A percentile compares a stretch with the other conserved stretches of the same genome.
phyloP scores from a whole-genome alignment of 306 rosid genomes.

The Trifolium repens region DNA sequence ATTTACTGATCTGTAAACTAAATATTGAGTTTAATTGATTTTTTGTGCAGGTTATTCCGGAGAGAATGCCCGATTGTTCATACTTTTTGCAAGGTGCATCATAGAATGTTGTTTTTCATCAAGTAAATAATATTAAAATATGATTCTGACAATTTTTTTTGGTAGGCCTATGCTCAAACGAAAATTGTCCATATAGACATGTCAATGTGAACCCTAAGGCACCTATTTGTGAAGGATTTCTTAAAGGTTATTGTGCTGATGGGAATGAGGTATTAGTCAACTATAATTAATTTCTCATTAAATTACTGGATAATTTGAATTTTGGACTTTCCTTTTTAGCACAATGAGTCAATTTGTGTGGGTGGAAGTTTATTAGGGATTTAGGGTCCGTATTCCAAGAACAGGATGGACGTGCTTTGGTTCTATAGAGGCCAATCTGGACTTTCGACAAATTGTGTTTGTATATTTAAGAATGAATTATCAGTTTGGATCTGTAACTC shows the following conservation, averaged over 20 bases:
- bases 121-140: conserved; percentile 34
- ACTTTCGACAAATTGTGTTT: not conserved
- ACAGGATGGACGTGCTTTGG: not conserved
- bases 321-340: conserved; percentile 16
- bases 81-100: conserved; percentile 85
- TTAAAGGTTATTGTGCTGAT: conserved; percentile 86
- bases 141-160: conserved; percentile 57
- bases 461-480: not conserved
- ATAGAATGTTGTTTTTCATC: conserved; percentile 27
- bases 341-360: conserved; percentile 6
- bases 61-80: conserved; percentile 97
- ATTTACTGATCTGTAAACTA: conserved; percentile 34
- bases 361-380: not conserved
- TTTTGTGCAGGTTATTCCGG: conserved; percentile 83
- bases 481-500: conserved; percentile 23
- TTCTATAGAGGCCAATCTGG: conserved; percentile 5
- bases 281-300: conserved; percentile 10
- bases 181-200: conserved; percentile 86
- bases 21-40: conserved; percentile 40
- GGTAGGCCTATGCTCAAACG: conserved; percentile 90
- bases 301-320: conserved; percentile 17
- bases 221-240: conserved; percentile 86
- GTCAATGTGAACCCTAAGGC: conserved; percentile 93
- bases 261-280: conserved; percentile 81
- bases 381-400: not conserved